Conservation (phyloP, 768 basidiomycete genomes). For the Leucocoprinus birnbaumii region DNA sequence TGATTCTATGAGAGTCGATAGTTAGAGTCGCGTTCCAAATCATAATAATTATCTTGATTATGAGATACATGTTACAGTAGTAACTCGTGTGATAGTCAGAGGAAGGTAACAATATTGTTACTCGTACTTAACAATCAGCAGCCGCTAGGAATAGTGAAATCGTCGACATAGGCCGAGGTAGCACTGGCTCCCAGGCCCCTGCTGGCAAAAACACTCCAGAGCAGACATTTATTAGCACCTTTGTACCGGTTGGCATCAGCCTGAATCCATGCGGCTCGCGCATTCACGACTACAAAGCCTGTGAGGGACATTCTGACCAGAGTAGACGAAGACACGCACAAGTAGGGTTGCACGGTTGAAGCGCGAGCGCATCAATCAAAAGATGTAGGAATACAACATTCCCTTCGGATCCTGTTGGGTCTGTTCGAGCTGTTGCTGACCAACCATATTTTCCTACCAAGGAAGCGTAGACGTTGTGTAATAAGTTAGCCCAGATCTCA, state of each 20-base stretch:
- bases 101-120: no score
- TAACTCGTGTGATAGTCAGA: no score
- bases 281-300: constrained; percentile 15
- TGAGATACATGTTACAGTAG: no score
- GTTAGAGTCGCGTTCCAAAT: no score
- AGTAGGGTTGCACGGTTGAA: constrained; percentile 47
- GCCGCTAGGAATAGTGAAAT: neutral
- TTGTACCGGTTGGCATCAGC: constrained; percentile 21
- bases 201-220: constrained; percentile 27
- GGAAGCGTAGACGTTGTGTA: constrained; percentile 38
- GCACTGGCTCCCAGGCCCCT: constrained; percentile 23
- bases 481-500: constrained; percentile 47
- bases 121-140: neutral
- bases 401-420: constrained; percentile 35
- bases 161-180: neutral
- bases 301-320: neutral
- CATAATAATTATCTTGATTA: no score
- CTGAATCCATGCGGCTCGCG: constrained; percentile 22
- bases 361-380: constrained; percentile 41
- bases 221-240: constrained; percentile 22
- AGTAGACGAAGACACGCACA: constrained; percentile 21
- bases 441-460: constrained; percentile 31
- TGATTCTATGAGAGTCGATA: no score
- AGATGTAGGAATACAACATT: constrained; percentile 47
- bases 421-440: constrained; percentile 32